Conservation (phyloP, 805 yeast genomes). For the Candida taoyuanica region DNA sequence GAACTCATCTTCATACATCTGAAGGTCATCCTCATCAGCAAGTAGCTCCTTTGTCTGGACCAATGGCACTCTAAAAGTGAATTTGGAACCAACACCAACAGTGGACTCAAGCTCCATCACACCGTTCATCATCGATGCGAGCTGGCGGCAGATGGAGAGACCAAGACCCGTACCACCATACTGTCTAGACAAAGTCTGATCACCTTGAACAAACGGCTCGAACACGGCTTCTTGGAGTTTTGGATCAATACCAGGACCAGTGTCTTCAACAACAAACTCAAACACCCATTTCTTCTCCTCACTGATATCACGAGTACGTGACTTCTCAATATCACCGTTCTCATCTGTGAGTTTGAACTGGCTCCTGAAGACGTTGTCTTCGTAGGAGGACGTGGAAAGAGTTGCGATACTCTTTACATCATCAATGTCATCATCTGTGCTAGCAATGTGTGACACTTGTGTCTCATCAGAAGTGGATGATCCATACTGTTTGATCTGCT, state of each 20-base stretch:
- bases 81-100: slow-evolving; percentile 80
- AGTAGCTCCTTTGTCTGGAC: slow-evolving; percentile 43
- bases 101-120: slow-evolving; percentile 67
- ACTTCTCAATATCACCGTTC: slow-evolving; percentile 15
- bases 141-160: slow-evolving; percentile 79
- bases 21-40: slow-evolving; percentile 29
- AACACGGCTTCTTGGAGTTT: slow-evolving; percentile 78
- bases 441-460: slow-evolving; percentile 8
- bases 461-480: slow-evolving; percentile 11
- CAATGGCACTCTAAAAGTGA: slow-evolving; percentile 74
- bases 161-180: slow-evolving; percentile 98
- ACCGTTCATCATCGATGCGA: slow-evolving; percentile 90
- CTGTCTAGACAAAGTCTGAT: slow-evolving; percentile 84
- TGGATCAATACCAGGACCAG: slow-evolving; percentile 92
- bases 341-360: slow-evolving; percentile 33
- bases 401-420: slow-evolving; percentile 20
- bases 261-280: slow-evolving; percentile 75
- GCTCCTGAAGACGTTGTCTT: slow-evolving; percentile 38
- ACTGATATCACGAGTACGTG: slow-evolving; percentile 23
- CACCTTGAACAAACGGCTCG: slow-evolving; percentile 97
- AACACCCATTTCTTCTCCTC: slow-evolving; percentile 35
- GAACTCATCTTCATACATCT: slow-evolving; percentile 63
- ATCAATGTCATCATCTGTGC: slow-evolving; percentile 10
- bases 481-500: slow-evolving; percentile 1
- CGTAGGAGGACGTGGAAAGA: slow-evolving; percentile 34